A percentile compares a stretch with the other conserved stretches of the same genome.
Evolutionary conservation across 2,329 filamentous ascomycete species (phyloP).

Genomic region (Annulohypoxylon truncatum): DNA sequence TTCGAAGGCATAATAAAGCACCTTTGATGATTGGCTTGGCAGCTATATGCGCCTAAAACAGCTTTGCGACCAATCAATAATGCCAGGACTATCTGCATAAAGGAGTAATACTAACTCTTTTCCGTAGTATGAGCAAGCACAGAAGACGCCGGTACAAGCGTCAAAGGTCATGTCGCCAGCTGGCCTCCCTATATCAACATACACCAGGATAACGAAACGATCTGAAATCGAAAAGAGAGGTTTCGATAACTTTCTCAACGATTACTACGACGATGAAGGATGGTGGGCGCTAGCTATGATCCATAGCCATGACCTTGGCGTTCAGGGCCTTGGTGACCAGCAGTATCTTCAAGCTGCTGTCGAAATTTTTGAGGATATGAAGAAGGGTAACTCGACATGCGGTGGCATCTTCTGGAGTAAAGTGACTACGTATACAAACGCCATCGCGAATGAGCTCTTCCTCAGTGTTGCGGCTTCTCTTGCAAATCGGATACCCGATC

Average conservation of each 20-base stretch:
- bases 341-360: slow-evolving; percentile 64
- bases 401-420: slow-evolving; percentile 71
- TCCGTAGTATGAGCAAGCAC: slow-evolving; percentile 44
- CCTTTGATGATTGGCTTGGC: background rate
- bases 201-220: slow-evolving; percentile 42
- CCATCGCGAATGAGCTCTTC: slow-evolving; percentile 67
- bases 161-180: slow-evolving; percentile 40
- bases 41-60: background rate
- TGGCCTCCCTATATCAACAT: slow-evolving; percentile 47
- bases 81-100: background rate
- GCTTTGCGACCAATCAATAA: background rate
- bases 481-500: slow-evolving; percentile 58
- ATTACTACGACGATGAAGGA: slow-evolving; percentile 70
- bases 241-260: slow-evolving; percentile 63
- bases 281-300: slow-evolving; percentile 72
- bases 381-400: slow-evolving; percentile 59
- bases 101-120: slow-evolving; percentile 9
- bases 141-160: slow-evolving; percentile 47
- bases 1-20: slow-evolving; percentile 12
- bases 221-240: slow-evolving; percentile 48
- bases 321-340: slow-evolving; percentile 52
- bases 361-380: slow-evolving; percentile 66
- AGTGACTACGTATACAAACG: slow-evolving; percentile 61
- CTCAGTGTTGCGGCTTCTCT: slow-evolving; percentile 64
- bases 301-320: slow-evolving; percentile 61